These are phyloP conservation scores for Phytopythium mirpurense DNA, from an alignment of 352 stramenopile genomes.

Conservation along the genomic window DNA sequence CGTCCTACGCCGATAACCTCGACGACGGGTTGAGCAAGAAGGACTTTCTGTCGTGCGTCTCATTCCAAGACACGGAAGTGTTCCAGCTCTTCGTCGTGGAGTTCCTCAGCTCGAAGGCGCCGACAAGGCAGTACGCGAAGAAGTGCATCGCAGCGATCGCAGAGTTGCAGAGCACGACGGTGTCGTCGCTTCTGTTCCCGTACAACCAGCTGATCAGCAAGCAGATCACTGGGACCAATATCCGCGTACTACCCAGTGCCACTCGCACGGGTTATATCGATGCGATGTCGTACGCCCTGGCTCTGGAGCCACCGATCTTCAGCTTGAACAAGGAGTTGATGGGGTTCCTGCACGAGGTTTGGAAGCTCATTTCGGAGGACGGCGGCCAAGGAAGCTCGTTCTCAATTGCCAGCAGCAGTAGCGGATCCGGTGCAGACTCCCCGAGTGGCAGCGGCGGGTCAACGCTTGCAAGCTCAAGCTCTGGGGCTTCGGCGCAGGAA, in stretches of 20 bases:
- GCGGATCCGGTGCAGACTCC: slow-evolving; percentile 15
- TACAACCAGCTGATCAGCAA: slow-evolving; percentile 86
- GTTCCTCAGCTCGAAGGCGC: slow-evolving; percentile 69
- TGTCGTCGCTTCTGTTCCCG: slow-evolving; percentile 66
- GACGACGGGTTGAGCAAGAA: slow-evolving; percentile 39
- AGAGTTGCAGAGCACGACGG: slow-evolving; percentile 43
- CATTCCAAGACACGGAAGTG: slow-evolving; percentile 82
- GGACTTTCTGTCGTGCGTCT: slow-evolving; percentile 61
- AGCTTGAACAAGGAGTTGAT: slow-evolving; percentile 82
- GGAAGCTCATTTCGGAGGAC: slow-evolving; percentile 79
- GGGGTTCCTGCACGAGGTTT: slow-evolving; percentile 83
- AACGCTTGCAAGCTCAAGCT: slow-evolving; percentile 16
- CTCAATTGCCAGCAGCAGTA: slow-evolving; percentile 14
- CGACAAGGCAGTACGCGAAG: slow-evolving; percentile 68
- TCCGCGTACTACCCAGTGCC: slow-evolving; percentile 60
- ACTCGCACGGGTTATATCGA: slow-evolving; percentile 82
- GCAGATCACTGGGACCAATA: slow-evolving; percentile 75
- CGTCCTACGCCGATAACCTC: slow-evolving; percentile 28
- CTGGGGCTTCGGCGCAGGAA: slow-evolving; percentile 60
- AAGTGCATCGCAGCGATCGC: slow-evolving; percentile 61
- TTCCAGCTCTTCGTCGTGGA: slow-evolving; percentile 88
- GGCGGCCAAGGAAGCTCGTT: slow-evolving; percentile 5
- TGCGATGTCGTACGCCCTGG: slow-evolving; percentile 76
- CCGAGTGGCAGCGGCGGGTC: slow-evolving; percentile 4
- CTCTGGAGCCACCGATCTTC: slow-evolving; percentile 75